Evolutionary conservation across 78 protist species (phyloP).

Genomic region (Pigoraptor vietnamica): DNA sequence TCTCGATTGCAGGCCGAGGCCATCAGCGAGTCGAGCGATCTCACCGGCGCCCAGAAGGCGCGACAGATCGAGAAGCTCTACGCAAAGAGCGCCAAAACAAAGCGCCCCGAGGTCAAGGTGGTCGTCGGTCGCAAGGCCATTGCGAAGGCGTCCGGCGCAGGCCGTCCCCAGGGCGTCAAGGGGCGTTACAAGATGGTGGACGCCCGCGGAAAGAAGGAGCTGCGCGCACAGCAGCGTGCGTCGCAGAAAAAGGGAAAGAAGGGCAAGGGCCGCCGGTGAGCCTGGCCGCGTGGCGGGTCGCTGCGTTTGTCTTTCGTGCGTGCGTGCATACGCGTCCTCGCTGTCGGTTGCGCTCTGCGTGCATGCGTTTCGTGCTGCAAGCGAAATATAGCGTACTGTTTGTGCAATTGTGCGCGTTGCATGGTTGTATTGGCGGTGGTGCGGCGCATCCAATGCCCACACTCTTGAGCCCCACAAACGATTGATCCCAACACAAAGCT

Average conservation of each 20-base stretch:
- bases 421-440: too few relatives aligned
- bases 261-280: neutral
- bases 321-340: too few relatives aligned
- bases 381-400: too few relatives aligned
- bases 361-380: too few relatives aligned
- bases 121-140: neutral
- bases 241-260: neutral
- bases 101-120: neutral
- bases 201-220: conserved; percentile 1
- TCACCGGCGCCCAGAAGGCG: conserved; percentile 18
- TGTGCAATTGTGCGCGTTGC: too few relatives aligned
- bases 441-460: too few relatives aligned
- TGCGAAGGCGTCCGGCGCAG: neutral
- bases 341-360: too few relatives aligned
- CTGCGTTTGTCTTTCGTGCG: too few relatives aligned
- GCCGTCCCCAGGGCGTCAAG: neutral
- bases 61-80: neutral
- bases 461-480: too few relatives aligned
- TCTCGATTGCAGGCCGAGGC: conserved; percentile 5
- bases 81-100: neutral
- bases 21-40: conserved; percentile 4
- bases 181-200: conserved; percentile 36
- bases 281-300: too few relatives aligned
- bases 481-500: too few relatives aligned
- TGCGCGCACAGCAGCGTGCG: conserved; percentile 16